Base-by-base conservation (phyloP, 192 early-diverging fungal genomes). In the Umbelopsis isabellina region DNA sequence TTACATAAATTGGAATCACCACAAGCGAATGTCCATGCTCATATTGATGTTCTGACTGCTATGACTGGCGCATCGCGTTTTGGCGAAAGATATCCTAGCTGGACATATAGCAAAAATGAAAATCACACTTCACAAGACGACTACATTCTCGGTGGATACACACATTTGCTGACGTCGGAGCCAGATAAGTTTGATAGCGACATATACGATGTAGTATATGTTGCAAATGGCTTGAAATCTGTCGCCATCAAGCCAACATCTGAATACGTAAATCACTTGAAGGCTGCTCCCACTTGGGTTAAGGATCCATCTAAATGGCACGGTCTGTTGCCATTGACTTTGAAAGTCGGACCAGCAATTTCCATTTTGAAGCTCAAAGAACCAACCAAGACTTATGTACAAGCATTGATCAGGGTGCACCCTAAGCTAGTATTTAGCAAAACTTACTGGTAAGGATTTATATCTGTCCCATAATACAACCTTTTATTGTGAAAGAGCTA, bases 21-120 rank as follows among this genome's bases (percentile, higher is more conserved):
- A 12, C 9, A 37, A 47, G 23, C 35, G 1, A 52, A 46, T 23
- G 70, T 45, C 18, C 18, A 47, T 48, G 66, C 85, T 3, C 95
- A 97, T 74, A 85, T 96, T 51, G 95, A 94, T 73, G 81, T 80
- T 13, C 82, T 76, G 64, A 81, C 91, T 0, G 93, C 93, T 15
- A 94, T 95, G 87, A 94, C 91, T 33, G 95, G 94, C 41, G 91
- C 86, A 18, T 86, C 91, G 20, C 86, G 91, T 44, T 97, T 96
- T 70, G 91, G 91, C 0, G 81, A 91, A 85, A 50, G 76, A 1
- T 10, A 75, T 16, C 37, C 61, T 7, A 76, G 77, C 41, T 93
- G 92, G 92, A 49, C 66, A 13, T 94, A 94, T 64, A 85, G 79
- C 74, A 94, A 92, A 73, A 79, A 86, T 30, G 92, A 94, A 74